These are phyloP conservation scores for Secale cereale DNA, from an alignment of 176 grass and related monocot species.

Conservation along the genomic window DNA sequence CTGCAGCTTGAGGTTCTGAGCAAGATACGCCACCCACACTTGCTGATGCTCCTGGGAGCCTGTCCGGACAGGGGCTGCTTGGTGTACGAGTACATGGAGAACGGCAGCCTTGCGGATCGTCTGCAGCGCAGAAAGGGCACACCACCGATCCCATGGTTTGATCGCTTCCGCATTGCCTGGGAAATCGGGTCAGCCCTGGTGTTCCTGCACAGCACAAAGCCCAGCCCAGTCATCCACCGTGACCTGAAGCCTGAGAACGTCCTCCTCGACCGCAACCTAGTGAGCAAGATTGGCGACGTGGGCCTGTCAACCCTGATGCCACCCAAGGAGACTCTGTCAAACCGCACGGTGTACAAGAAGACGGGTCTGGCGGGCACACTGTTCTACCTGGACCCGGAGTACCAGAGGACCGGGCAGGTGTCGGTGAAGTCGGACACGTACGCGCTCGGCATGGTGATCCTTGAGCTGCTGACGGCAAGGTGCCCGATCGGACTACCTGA, in stretches of 20 bases:
- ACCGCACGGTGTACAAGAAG: slow-evolving; percentile 51
- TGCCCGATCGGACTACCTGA: slow-evolving; percentile 39
- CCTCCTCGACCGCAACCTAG: slow-evolving; percentile 64
- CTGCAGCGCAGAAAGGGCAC: slow-evolving; percentile 55
- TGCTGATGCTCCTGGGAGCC: slow-evolving; percentile 76
- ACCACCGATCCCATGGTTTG: slow-evolving; percentile 58
- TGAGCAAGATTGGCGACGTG: slow-evolving; percentile 83
- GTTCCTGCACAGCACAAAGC: slow-evolving; percentile 70
- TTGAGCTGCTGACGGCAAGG: slow-evolving; percentile 67
- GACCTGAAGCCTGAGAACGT: slow-evolving; percentile 94
- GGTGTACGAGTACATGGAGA: slow-evolving; percentile 97
- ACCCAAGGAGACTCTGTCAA: neutral
- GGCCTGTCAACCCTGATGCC: slow-evolving; percentile 82
- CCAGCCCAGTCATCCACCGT: slow-evolving; percentile 78
- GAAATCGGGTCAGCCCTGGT: slow-evolving; percentile 60
- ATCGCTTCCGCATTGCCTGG: slow-evolving; percentile 60
- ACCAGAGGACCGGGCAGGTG: slow-evolving; percentile 72
- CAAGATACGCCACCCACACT: slow-evolving; percentile 71
- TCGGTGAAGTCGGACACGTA: slow-evolving; percentile 69
- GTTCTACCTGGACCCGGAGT: slow-evolving; percentile 95
- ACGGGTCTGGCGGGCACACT: slow-evolving; percentile 75
- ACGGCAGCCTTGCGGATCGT: slow-evolving; percentile 84
- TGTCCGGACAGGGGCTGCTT: slow-evolving; percentile 73
- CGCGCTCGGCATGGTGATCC: slow-evolving; percentile 71
- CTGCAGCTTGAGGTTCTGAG: slow-evolving; percentile 74